These are phyloP conservation scores for Pseudozyma pruni DNA, from an alignment of 1,284 basidiomycete genomes.

Conservation along the genomic window DNA sequence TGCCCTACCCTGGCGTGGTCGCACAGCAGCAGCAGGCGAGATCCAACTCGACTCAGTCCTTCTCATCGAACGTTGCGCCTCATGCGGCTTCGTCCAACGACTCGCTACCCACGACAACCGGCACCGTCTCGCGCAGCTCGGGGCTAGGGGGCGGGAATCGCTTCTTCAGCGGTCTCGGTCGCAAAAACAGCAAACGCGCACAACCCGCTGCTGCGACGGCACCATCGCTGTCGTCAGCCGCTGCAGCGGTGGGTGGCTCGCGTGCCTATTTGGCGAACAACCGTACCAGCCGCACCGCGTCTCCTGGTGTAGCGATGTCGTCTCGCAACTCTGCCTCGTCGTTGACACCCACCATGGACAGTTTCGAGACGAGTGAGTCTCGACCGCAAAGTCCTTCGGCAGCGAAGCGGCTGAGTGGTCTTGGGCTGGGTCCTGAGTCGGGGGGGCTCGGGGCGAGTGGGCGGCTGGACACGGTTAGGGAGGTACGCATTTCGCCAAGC, in stretches of 20 bases:
- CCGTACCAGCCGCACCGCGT: conserved; percentile 10
- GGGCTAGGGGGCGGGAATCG: conserved; percentile 21
- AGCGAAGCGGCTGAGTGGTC: conserved; percentile 6
- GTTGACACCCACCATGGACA: conserved; percentile 26
- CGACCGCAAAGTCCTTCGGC: conserved; percentile 29
- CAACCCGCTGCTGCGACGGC: conserved; percentile 11
- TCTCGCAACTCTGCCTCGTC: conserved; percentile 3
- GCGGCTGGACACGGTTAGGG: conserved; percentile 8
- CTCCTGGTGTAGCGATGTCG: conserved; percentile 7
- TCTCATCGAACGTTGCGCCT: too few species aligned
- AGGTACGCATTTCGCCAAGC: background rate
- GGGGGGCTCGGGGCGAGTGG: conserved; percentile 2
- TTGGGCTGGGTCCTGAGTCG: conserved; percentile 8
- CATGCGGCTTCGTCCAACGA: conserved; percentile 1
- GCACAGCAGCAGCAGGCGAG: conserved; percentile 19
- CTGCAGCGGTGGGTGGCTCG: conserved; percentile 24
- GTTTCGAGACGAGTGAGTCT: conserved; percentile 25
- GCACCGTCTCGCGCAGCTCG: conserved; percentile 4
- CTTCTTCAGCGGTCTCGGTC: conserved; percentile 46
- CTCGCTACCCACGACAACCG: conserved; percentile 11
- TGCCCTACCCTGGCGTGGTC: conserved; percentile 54
- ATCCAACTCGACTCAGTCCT: conserved; percentile 30
- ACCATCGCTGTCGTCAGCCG: conserved; percentile 11
- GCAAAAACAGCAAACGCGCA: conserved; percentile 36
- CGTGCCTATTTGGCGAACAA: conserved; percentile 34